Percentiles rank a stretch among this genome's conserved stretches.
These are phyloP conservation scores for Globisporangium cylindrosporum DNA, from an alignment of 352 stramenopile species.

Conservation along the genomic window DNA sequence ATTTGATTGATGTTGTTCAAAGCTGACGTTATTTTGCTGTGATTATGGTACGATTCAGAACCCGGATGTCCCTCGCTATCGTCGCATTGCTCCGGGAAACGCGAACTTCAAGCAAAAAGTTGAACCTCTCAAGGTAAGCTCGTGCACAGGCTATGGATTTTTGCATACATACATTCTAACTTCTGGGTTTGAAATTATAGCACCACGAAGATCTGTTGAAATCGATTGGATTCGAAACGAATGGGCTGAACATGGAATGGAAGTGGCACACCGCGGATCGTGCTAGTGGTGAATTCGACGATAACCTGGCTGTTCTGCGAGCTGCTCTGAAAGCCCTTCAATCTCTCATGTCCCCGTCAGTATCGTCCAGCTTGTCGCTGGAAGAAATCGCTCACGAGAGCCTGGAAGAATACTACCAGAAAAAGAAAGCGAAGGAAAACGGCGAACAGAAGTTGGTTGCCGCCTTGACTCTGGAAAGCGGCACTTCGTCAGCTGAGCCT, in stretches of 20 bases:
- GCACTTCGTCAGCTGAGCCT: conserved; percentile 5
- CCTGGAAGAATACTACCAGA: conserved; percentile 27
- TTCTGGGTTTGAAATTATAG: conserved; percentile 22
- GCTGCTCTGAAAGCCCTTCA: conserved; percentile 60
- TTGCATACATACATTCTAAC: neutral
- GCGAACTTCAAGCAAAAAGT: conserved; percentile 87
- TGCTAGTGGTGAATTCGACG: conserved; percentile 57
- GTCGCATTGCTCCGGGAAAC: conserved; percentile 71
- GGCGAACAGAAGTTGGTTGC: conserved; percentile 1
- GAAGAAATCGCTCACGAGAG: conserved; percentile 50
- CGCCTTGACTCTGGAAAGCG: neutral
- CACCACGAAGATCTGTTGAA: conserved; percentile 75
- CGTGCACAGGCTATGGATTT: neutral
- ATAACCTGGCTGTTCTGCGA: conserved; percentile 61
- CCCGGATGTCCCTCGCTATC: conserved; percentile 77
- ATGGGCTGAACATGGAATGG: conserved; percentile 80
- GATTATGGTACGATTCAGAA: conserved; percentile 35
- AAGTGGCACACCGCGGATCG: conserved; percentile 73
- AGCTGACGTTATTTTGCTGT: neutral
- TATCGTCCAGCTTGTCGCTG: conserved; percentile 42
- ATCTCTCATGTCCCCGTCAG: conserved; percentile 38
- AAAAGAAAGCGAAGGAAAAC: conserved; percentile 20
- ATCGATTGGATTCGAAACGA: conserved; percentile 73
- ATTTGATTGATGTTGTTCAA: neutral
- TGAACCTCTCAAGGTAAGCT: conserved; percentile 68